Base-by-base conservation (phyloP, 768 basidiomycete genomes). In the Hericium coralloides region DNA sequence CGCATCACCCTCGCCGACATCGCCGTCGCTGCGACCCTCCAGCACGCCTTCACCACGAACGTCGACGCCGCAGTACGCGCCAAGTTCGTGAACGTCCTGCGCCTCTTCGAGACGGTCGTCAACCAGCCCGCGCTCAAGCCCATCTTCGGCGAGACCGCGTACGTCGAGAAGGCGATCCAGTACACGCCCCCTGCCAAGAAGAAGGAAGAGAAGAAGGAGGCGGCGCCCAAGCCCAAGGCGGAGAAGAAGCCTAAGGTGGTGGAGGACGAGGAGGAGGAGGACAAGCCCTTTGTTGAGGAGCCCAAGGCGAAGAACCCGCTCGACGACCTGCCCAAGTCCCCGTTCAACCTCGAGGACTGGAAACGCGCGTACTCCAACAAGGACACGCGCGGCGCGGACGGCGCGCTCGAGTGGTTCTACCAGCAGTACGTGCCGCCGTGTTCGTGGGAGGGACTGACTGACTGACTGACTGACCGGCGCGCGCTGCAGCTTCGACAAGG, bases 301-400 rank as follows among this genome's bases (percentile, higher is more conserved):
- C 92, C 95, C 63, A 95, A 95, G 71, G 80, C 73, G 57, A 94
- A 95, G 82, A 95, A 97, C 80, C 95, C 95, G 25, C 84, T 95
- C 53, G 95, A 97, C 62, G 79, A 82, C 60, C 83, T 98, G 41
- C 92, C 93, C 64, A 95, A 91, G 73, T 88, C 89, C 12, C 74
- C 80, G 5, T 84, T 91, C 73, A 92, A 92, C 76, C 83, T 93
- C 56, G 89, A 95, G 72, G 93, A 98, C 74, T 97, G 92, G 93
- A 98, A 98, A 72, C 86, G 92, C 48, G 87, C 89, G 47, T 99
- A 98, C 79, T 97, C 94, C 66, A 98, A 98, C 87, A 85, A 87
- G 71, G 94, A 98, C n/a, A 98, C 95, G 39, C 85, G 89, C 55
- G 92, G 89, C 38, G 63, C 87, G 17, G 83, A 72, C 47, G 94